Evolutionary conservation across 352 stramenopile species (phyloP).

Genomic region (Globisporangium nodosum): DNA sequence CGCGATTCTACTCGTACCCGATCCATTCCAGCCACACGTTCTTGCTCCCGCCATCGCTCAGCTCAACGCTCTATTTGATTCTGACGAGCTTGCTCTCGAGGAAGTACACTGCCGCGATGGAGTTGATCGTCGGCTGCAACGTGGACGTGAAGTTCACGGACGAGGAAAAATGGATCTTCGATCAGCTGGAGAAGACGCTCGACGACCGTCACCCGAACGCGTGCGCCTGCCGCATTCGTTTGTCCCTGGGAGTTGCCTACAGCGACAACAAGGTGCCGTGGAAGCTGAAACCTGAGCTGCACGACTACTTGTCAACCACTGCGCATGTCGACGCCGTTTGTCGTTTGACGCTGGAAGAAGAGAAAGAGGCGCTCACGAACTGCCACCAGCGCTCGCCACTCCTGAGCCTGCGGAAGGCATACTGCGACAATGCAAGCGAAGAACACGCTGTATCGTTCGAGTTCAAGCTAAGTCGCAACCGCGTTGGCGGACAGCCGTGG

Average conservation of each 20-base stretch:
- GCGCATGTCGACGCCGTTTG: slow-evolving; percentile 91
- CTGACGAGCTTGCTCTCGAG: slow-evolving; percentile 95
- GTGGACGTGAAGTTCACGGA: slow-evolving; percentile 94
- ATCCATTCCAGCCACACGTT: slow-evolving; percentile 96
- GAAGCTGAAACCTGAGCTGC: slow-evolving; percentile 68
- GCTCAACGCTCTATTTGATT: slow-evolving; percentile 97
- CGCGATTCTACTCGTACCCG: slow-evolving; percentile 96
- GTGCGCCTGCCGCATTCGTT: slow-evolving; percentile 92
- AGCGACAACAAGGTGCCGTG: slow-evolving; percentile 90
- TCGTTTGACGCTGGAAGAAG: slow-evolving; percentile 92
- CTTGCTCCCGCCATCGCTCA: slow-evolving; percentile 93
- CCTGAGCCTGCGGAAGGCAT: slow-evolving; percentile 61
- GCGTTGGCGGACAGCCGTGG: slow-evolving; percentile 79
- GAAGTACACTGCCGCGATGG: slow-evolving; percentile 94
- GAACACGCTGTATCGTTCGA: slow-evolving; percentile 27
- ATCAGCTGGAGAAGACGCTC: slow-evolving; percentile 92
- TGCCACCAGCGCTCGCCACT: slow-evolving; percentile 66
- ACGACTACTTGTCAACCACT: slow-evolving; percentile 88
- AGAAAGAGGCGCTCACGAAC: slow-evolving; percentile 86
- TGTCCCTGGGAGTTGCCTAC: slow-evolving; percentile 86
- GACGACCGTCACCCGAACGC: slow-evolving; percentile 95
- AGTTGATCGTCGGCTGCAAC: slow-evolving; percentile 95
- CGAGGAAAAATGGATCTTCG: slow-evolving; percentile 97
- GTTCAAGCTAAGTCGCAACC: slow-evolving; percentile 63
- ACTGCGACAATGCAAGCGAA: slow-evolving; percentile 45